Percentiles rank a stretch among this genome's conserved stretches.
These are phyloP conservation scores for Neurospora crassa DNA, from an alignment of 2,329 filamentous ascomycete species.

Conservation along the genomic window DNA sequence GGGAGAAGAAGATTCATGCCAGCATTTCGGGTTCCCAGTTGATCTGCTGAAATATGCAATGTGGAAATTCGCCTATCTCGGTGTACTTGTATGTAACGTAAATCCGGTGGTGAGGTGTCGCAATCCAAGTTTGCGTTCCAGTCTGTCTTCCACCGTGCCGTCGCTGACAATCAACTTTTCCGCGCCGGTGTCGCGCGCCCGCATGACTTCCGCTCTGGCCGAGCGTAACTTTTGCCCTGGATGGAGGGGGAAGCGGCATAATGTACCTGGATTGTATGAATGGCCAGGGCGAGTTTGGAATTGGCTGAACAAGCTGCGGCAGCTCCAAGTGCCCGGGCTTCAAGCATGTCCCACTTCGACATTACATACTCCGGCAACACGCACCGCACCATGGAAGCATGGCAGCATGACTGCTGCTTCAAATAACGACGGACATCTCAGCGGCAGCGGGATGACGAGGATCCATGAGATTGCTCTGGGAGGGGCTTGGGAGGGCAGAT, in stretches of 20 bases:
- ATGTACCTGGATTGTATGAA: not conserved
- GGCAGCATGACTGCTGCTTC: not conserved
- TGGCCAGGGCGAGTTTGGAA: not conserved
- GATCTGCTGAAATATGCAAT: not conserved
- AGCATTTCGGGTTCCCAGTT: not conserved
- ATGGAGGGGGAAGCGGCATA: not conserved
- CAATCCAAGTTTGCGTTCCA: not conserved
- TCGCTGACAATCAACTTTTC: not conserved
- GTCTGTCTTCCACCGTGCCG: not conserved
- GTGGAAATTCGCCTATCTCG: not conserved
- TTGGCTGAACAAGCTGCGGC: not conserved
- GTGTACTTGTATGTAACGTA: not conserved
- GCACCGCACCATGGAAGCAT: not conserved
- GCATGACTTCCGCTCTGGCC: not conserved
- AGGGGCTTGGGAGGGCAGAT: constrained; percentile 1
- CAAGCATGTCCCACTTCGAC: not conserved
- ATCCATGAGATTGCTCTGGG: not conserved
- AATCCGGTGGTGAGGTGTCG: not conserved
- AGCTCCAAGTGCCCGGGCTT: not conserved
- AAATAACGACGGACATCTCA: not conserved
- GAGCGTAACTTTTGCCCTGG: not conserved
- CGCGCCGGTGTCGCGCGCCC: not conserved
- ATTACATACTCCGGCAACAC: not conserved
- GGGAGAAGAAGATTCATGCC: not conserved
- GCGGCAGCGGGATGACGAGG: not conserved